Evolutionary conservation across 306 rosid genomes (phyloP), one percentile per base, ranked within the genome.

Genomic region (Cucurbita argyrosperma): DNA sequence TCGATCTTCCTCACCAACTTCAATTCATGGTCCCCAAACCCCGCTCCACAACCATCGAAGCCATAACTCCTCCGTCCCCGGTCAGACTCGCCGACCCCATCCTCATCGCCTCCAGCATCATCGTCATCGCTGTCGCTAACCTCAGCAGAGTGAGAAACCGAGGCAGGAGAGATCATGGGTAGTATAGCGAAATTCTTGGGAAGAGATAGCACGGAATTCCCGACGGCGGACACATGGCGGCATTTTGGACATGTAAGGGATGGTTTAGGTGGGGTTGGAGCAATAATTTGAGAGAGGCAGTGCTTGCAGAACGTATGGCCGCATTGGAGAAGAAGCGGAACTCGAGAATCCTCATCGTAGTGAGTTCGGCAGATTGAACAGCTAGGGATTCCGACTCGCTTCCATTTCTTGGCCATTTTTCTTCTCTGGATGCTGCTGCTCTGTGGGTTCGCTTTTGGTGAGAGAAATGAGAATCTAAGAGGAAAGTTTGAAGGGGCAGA

Each of bases 271-370:
- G 90, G 85, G 3, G 90, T 76, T 4, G 74, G 74, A 69, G 90
- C 80, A 87, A 95, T 88, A 94, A 95, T 91, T 72, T 80, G 83
- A 5, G 97, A 91, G 12, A 95, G 85, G 37, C 99, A 95, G 51
- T 88, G 97, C 74, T 80, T 89, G 85, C 99, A 95, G 85, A 91
- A 95, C 1, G 96, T 97, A 69, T 95, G 99, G 43, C 99, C 99
- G 73, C 99, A 95, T 90, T 95, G 97, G 18, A 95, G 99, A 80
- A 95, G 74, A 63, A 95, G 97, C 12, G 99, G 99, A 18, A 87
- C 92, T 72, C 99, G 84, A 76, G 90, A 97, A 7, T 89, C 99
- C 76, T 91, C 99, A 86, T 95, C 89, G 84, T 88, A 95, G 72
- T 97, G 90, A 80, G 88, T 95, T 72, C 90, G 92, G 87, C 99